Percentiles rank a stretch among this genome's conserved stretches.
Evolutionary conservation across 1,139 yeast species (phyloP).

Genomic region (Protomyces macrosporus): DNA sequence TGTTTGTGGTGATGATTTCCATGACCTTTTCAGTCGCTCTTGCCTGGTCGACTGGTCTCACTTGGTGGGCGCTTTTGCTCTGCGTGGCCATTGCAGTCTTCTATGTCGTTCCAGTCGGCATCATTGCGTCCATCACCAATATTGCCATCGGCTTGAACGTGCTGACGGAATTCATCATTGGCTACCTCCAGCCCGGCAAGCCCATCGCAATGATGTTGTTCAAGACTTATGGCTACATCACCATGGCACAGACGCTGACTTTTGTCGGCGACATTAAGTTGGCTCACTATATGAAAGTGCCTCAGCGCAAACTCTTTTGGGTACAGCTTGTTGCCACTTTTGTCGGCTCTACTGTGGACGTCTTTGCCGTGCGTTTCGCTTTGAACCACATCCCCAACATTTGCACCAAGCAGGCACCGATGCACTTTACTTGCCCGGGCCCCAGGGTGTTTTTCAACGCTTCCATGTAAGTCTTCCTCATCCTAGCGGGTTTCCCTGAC

Average conservation of each 20-base stretch:
- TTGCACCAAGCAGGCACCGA: slow-evolving; percentile 42
- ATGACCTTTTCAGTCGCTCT: slow-evolving; percentile 49
- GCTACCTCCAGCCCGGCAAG: slow-evolving; percentile 59
- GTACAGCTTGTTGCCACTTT: slow-evolving; percentile 46
- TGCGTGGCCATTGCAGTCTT: slow-evolving; percentile 44
- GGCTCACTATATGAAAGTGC: slow-evolving; percentile 59
- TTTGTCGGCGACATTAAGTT: slow-evolving; percentile 56
- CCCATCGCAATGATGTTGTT: slow-evolving; percentile 58
- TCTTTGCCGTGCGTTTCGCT: slow-evolving; percentile 55
- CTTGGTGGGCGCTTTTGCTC: slow-evolving; percentile 38
- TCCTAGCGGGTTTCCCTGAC: not conserved
- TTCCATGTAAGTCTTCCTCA: slow-evolving; percentile 36
- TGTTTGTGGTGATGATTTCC: slow-evolving; percentile 48
- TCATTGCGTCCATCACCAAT: slow-evolving; percentile 32
- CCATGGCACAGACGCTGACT: slow-evolving; percentile 54
- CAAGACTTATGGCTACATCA: slow-evolving; percentile 57
- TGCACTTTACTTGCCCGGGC: slow-evolving; percentile 32
- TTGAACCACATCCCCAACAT: slow-evolving; percentile 42
- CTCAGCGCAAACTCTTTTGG: slow-evolving; percentile 56
- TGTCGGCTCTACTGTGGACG: slow-evolving; percentile 41
- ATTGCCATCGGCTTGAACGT: slow-evolving; percentile 54
- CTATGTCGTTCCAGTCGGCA: slow-evolving; percentile 30
- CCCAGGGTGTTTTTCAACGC: slow-evolving; percentile 48
- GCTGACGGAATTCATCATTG: slow-evolving; percentile 56
- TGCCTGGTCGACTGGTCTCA: slow-evolving; percentile 43